phyloP scores from a whole-genome alignment of 805 yeast genomes.

The Zygosaccharomyces lentus region DNA sequence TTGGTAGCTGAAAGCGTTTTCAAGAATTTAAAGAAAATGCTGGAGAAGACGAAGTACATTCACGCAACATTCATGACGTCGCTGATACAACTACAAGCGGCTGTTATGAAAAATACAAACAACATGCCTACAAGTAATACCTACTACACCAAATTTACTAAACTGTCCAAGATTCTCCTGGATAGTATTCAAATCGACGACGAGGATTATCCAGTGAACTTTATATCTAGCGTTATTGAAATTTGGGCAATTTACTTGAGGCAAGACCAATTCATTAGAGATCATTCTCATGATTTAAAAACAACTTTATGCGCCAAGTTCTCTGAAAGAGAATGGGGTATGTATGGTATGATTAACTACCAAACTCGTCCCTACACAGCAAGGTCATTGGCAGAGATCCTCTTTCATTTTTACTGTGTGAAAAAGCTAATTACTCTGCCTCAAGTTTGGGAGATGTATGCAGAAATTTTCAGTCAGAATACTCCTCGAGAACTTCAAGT shows the following conservation, averaged over 20 bases:
- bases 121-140: conserved; percentile 8
- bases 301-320: conserved; percentile 21
- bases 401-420: conserved; percentile 27
- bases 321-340: conserved; percentile 25
- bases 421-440: conserved; percentile 20
- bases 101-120: conserved; percentile 21
- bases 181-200: conserved; percentile 20
- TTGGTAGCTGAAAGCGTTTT: conserved; percentile 28
- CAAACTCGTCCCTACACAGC: conserved; percentile 30
- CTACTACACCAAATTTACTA: conserved; percentile 23
- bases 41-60: conserved; percentile 30
- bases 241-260: conserved; percentile 22
- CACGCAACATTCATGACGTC: conserved; percentile 32
- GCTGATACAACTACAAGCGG: conserved; percentile 22
- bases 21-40: conserved; percentile 35
- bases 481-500: conserved; percentile 26
- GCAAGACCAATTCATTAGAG: conserved; percentile 23
- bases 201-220: conserved; percentile 26
- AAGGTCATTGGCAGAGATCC: conserved; percentile 35
- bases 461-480: conserved; percentile 18
- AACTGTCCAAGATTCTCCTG: conserved; percentile 24
- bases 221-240: conserved; percentile 27
- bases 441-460: conserved; percentile 22
- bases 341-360: conserved; percentile 30
- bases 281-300: conserved; percentile 18